Base-by-base conservation (phyloP, 495 filamentous ascomycete genomes). In the Aspergillus incahuasiensis region DNA sequence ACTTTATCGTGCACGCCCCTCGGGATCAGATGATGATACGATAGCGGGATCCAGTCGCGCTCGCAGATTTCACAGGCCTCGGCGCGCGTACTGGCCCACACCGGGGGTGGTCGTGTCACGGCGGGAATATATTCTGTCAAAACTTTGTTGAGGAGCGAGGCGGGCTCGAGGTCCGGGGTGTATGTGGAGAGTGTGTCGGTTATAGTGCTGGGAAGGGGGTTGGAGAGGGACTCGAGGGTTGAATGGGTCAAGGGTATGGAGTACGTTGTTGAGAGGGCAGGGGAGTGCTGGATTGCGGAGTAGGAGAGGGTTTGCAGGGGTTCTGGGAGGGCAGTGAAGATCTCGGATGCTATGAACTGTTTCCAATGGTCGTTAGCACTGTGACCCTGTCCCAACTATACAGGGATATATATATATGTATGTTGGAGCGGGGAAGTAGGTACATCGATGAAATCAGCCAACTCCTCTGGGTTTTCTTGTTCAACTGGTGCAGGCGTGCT, bases 1-100 rank as follows among this genome's bases (percentile, higher is more conserved):
- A 82, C 89, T 71, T 90, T 92, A n/a, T 76, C 82, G 70, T 95
- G 91, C 60, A 89, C 81, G 35, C 79, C 74, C 25, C 82, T 75
- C 30, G 91, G 91, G 56, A 95, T 90, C 45, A 96, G 72, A 71
- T 95, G 90, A 61, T 95, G 91, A 68, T 92, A 94, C 6, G 85
- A 86, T 40, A 92, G 69, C 25, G 85, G 83, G 45, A 95, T 85
- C 81, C 86, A 90, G 58, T 81, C 78, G 0, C 91, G 80, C n/a
- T 78, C 83, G 66, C 90, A 95, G 55, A 95, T 82, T 77, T 95
- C 90, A 71, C 91, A 96, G 2, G 74, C 85, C 0, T 73, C 67
- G 0, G 72, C 70, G 15, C 80, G 79, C 1, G 85, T 87, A 0
- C 69, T 71, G 3, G 72, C 70, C 63, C 82, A 84, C 0, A 79